Evolutionary conservation across 1,284 basidiomycete genomes (phyloP), one percentile per base, ranked within the genome.

Genomic region (Naganishia albida): DNA sequence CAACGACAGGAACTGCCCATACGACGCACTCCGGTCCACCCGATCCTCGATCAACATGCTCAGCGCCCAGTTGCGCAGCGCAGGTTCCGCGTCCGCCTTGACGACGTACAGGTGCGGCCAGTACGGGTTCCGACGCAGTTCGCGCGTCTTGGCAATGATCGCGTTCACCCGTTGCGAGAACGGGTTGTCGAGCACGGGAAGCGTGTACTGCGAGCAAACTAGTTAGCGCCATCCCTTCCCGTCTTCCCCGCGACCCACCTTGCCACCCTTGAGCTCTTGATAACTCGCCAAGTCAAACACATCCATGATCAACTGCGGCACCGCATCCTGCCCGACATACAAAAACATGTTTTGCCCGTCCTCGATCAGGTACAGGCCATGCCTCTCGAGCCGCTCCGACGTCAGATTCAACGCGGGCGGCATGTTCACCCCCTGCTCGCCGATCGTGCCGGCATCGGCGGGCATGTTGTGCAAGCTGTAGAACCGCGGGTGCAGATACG

Each of bases 391-490:
- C 46, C 91, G 84, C 79, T 99, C 96, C 40, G 91, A 93, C 0
- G 93, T 93, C 65, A 94, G 84, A 57, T 95, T 95, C 38, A 98
- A 82, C n/a, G 90, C 85, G 12, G 75, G 75, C 12, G 78, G 77
- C 49, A 79, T 70, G 52, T 76, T 70, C 38, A 78, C 72, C 2
- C 67, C 67, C 28, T 65, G 26, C 38, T 77, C 75, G 54, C 74
- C 74, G 30, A 78, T 75, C 26, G 75, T 79, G 10, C 78, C 78
- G 2, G 78, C 77, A 81, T 95, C 91, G 40, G 89, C 85, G 6
- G 89, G 84, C 96, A 99, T 99, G 79, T 90, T 95, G 82, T 99
- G 96, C 68, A 99, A 80, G 3, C 92, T 91, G 82, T 96, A 98
- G 82, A 99, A 95, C 26, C 85, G 87, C 1, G 96, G 92, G 79